phyloP scores from a whole-genome alignment of 2,329 filamentous ascomycete genomes.

The Fusarium brachygibbosum region DNA sequence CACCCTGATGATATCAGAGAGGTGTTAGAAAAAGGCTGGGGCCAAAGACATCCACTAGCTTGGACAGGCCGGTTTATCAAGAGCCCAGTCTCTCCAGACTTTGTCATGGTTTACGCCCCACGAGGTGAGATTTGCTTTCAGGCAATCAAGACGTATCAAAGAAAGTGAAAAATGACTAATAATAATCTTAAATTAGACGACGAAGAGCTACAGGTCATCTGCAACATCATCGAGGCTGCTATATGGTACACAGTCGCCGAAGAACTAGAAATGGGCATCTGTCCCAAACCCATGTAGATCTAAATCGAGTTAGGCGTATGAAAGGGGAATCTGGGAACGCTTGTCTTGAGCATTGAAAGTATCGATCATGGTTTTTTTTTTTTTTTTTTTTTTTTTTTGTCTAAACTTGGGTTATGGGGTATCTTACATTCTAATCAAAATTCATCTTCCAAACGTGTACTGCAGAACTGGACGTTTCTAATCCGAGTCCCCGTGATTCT shows the following conservation, averaged over 20 bases:
- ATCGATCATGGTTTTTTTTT: conserved; percentile 10
- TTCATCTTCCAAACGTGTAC: conserved; percentile 11
- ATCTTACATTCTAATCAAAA: conserved; percentile 47
- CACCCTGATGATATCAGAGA: conserved; percentile 82
- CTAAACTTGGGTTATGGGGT: conserved; percentile 40
- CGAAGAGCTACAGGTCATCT: conserved; percentile 75
- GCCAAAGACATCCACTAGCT: conserved; percentile 77
- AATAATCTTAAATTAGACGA: conserved; percentile 59
- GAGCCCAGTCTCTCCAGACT: conserved; percentile 79
- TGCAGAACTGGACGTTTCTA: conserved; percentile 25
- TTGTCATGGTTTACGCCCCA: conserved; percentile 87
- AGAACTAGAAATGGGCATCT: conserved; percentile 55
- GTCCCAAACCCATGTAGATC: conserved; percentile 25
- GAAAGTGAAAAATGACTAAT: conserved; percentile 2
- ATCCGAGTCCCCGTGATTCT: conserved; percentile 59
- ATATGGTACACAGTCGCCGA: conserved; percentile 74
- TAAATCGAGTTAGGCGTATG: conserved; percentile 7
- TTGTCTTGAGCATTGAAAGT: not conserved
- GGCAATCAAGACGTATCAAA: conserved; percentile 1
- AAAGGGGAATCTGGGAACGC: not conserved
- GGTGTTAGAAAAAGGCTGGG: conserved; percentile 83
- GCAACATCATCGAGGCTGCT: conserved; percentile 78
- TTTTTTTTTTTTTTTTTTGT: conserved; percentile 3
- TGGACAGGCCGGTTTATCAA: conserved; percentile 72
- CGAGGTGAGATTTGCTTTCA: conserved; percentile 59